Evolutionary conservation across 805 yeast species (phyloP).

Genomic region (Starmerella cellae): DNA sequence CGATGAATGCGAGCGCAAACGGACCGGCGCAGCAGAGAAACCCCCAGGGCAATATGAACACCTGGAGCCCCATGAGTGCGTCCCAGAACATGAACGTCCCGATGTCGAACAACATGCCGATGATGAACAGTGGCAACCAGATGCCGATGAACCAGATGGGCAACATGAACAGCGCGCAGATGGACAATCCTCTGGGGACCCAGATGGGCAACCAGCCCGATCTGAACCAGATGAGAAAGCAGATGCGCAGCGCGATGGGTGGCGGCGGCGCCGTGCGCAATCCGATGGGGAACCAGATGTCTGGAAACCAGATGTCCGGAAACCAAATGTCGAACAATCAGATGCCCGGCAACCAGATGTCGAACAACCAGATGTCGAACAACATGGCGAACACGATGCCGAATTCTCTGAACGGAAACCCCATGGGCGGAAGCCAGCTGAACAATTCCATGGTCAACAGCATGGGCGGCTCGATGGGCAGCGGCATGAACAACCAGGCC

Average conservation of each 20-base stretch:
- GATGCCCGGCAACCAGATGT: not conserved
- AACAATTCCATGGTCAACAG: not conserved
- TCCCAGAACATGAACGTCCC: not conserved
- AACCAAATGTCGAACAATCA: not conserved
- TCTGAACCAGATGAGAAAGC: not conserved
- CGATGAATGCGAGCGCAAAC: not conserved
- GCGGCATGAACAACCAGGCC: not conserved
- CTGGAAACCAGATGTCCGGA: not conserved
- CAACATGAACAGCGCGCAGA: not conserved
- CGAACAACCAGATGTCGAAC: not conserved
- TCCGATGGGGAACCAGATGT: not conserved
- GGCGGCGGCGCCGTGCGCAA: not conserved
- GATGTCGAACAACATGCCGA: not conserved
- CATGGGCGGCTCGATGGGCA: not conserved
- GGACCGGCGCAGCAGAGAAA: not conserved
- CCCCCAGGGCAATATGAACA: not conserved
- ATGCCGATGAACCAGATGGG: not conserved
- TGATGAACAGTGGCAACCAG: not conserved
- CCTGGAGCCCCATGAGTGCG: not conserved
- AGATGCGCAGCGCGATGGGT: not conserved
- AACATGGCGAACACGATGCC: not conserved
- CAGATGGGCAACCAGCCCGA: conserved; percentile 1
- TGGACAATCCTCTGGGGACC: not conserved
- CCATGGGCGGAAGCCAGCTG: not conserved
- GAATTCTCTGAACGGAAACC: not conserved